phyloP scores from a whole-genome alignment of 2,329 filamentous ascomycete species.

The Curvularia spicifera region DNA sequence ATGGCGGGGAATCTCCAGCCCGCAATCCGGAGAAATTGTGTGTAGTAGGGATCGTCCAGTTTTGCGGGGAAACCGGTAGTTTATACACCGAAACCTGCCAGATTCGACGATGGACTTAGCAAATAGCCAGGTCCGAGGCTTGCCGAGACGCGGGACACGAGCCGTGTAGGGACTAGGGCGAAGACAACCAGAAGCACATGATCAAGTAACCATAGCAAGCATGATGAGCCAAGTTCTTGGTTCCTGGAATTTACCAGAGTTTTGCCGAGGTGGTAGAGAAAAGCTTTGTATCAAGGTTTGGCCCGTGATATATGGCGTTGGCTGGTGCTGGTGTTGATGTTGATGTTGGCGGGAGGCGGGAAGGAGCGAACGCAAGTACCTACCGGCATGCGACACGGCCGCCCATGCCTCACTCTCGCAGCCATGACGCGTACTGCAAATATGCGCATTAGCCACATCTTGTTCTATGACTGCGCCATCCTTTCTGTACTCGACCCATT shows the following conservation, averaged over 20 bases:
- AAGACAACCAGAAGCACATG: conserved; percentile 9
- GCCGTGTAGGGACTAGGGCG: conserved; percentile 19
- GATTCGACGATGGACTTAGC: conserved; percentile 2
- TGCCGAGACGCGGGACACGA: conserved; percentile 13
- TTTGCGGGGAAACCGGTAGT: conserved; percentile 20
- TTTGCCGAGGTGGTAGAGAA: not conserved
- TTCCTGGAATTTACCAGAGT: not conserved
- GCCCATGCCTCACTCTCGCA: not conserved
- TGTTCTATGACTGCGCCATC: not conserved
- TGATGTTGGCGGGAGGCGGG: not conserved
- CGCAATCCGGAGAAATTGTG: conserved; percentile 18
- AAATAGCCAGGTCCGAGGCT: conserved; percentile 4
- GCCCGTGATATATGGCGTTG: conserved; percentile 1
- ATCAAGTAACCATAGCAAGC: not conserved
- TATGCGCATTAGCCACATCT: conserved; percentile 21
- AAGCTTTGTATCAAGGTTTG: conserved; percentile 1
- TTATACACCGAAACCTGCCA: conserved; percentile 13
- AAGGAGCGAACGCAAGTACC: conserved; percentile 10
- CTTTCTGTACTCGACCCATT: not conserved
- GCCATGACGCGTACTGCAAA: conserved; percentile 5
- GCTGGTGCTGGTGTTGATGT: not conserved
- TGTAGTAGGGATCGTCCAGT: conserved; percentile 10
- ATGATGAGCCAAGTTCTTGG: conserved; percentile 9
- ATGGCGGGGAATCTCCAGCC: conserved; percentile 20
- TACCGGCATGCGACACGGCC: conserved; percentile 6